Evolutionary conservation across 805 yeast species (phyloP).

Genomic region (Starmerella ratchasimensis): DNA sequence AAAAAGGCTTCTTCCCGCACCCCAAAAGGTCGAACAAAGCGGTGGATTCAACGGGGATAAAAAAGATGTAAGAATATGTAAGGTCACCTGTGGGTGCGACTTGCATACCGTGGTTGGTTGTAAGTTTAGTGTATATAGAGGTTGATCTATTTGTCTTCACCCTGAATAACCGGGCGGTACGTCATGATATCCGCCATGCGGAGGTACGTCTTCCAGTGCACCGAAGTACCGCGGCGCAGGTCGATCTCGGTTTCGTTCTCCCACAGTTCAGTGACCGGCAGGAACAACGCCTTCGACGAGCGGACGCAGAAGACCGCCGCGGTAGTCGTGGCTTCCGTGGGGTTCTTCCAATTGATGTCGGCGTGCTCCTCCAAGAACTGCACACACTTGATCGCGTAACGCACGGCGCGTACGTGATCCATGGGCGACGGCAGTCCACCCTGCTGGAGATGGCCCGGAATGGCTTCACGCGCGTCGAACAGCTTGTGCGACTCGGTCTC

Average conservation of each 20-base stretch:
- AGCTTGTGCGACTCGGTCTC: constrained; percentile 60
- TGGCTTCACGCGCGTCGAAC: constrained; percentile 86
- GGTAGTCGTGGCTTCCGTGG: constrained; percentile 14
- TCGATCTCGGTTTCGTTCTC: constrained; percentile 74
- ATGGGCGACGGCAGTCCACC: constrained; percentile 92
- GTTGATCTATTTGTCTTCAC: not conserved
- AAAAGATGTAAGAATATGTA: too few relatives aligned
- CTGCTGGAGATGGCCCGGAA: constrained; percentile 97
- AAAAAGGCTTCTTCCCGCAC: too few relatives aligned
- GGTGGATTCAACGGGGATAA: too few relatives aligned
- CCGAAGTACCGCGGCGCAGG: constrained; percentile 74
- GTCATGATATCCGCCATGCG: constrained; percentile 75
- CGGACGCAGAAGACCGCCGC: constrained; percentile 71
- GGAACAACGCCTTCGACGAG: constrained; percentile 60
- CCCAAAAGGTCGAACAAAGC: too few relatives aligned
- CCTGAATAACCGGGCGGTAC: constrained; percentile 23
- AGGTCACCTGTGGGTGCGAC: too few relatives aligned
- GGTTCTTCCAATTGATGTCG: constrained; percentile 12
- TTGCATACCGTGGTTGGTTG: too few relatives aligned
- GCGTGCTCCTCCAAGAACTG: constrained; percentile 62
- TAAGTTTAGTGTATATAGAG: too few relatives aligned
- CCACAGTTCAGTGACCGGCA: constrained; percentile 61
- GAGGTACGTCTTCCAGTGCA: constrained; percentile 69
- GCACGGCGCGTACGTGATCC: constrained; percentile 79
- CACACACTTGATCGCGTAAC: constrained; percentile 81